Evolutionary conservation across 371 early-diverging fungal genomes (phyloP).

Genomic region (Gilbertella persicaria): DNA sequence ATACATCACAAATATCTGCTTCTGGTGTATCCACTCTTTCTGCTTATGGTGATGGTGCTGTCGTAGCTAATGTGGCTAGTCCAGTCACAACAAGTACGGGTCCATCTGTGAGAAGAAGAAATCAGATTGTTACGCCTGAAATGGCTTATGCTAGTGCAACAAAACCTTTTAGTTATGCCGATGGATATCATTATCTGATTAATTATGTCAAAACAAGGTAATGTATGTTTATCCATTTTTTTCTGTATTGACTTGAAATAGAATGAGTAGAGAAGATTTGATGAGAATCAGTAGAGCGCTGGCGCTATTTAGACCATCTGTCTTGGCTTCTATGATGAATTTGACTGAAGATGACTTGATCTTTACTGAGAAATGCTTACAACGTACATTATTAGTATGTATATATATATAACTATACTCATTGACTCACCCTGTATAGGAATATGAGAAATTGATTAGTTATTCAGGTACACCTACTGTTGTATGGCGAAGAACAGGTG

Average conservation of each 20-base stretch:
- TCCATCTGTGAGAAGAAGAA: conserved; percentile 29
- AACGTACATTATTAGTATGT: conserved; percentile 37
- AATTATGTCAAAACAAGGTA: conserved; percentile 75
- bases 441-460: conserved; percentile 87
- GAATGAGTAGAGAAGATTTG: conserved; percentile 86
- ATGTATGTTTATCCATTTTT: conserved; percentile 4
- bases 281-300: conserved; percentile 88
- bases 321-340: conserved; percentile 90
- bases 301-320: conserved; percentile 88
- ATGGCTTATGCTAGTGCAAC: conserved; percentile 57
- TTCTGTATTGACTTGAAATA: conserved; percentile 21
- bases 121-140: conserved; percentile 43
- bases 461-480: conserved; percentile 92
- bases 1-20: conserved; percentile 32
- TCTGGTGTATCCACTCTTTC: conserved; percentile 42
- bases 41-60: conserved; percentile 47
- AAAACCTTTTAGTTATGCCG: conserved; percentile 81
- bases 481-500: conserved; percentile 92
- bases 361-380: conserved; percentile 93
- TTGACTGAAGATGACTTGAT: conserved; percentile 89
- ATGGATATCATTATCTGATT: conserved; percentile 84
- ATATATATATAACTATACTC: neutral
- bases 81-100: conserved; percentile 29
- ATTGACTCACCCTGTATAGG: conserved; percentile 41
- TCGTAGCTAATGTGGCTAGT: conserved; percentile 45